Evolutionary conservation across 805 yeast species (phyloP).

Genomic region (Blastobotrys terrestris): DNA sequence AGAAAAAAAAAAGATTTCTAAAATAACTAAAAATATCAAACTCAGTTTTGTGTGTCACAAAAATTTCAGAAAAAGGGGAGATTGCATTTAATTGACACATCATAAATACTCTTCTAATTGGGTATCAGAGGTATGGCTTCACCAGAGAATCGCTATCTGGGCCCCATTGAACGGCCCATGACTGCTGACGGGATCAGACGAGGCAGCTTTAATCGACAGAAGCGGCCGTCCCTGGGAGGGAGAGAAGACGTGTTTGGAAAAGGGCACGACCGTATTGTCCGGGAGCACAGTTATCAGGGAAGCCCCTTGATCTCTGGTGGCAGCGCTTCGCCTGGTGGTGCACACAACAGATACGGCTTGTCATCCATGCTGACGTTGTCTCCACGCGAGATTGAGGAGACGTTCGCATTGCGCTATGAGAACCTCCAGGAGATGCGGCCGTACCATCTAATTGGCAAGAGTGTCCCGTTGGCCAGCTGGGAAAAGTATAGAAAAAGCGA

Average conservation of each 20-base stretch:
- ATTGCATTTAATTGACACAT: too few relatives aligned
- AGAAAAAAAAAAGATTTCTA: too few relatives aligned
- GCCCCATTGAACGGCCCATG: not conserved
- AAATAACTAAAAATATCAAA: too few relatives aligned
- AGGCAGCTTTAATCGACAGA: not conserved
- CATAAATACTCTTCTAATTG: not conserved
- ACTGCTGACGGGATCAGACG: not conserved
- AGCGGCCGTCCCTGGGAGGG: not conserved
- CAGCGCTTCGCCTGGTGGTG: not conserved
- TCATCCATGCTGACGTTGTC: not conserved
- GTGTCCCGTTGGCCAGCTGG: conserved; percentile 41
- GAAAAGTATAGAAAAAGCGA: conserved; percentile 20
- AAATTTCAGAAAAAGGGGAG: not conserved
- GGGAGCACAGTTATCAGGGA: not conserved
- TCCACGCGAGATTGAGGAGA: conserved; percentile 1
- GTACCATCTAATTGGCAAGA: conserved; percentile 40
- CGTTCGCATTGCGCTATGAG: conserved; percentile 10
- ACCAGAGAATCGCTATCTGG: not conserved
- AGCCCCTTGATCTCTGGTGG: not conserved
- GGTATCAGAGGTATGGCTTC: not conserved
- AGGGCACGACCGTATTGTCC: not conserved
- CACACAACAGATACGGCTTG: not conserved
- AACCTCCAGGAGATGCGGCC: conserved; percentile 43
- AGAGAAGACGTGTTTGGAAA: not conserved
- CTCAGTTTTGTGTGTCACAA: not conserved